A percentile compares a stretch with the other conserved stretches of the same genome.
Evolutionary conservation across 2,329 filamentous ascomycete genomes (phyloP).

Genomic region (Talaromyces pinophilus): DNA sequence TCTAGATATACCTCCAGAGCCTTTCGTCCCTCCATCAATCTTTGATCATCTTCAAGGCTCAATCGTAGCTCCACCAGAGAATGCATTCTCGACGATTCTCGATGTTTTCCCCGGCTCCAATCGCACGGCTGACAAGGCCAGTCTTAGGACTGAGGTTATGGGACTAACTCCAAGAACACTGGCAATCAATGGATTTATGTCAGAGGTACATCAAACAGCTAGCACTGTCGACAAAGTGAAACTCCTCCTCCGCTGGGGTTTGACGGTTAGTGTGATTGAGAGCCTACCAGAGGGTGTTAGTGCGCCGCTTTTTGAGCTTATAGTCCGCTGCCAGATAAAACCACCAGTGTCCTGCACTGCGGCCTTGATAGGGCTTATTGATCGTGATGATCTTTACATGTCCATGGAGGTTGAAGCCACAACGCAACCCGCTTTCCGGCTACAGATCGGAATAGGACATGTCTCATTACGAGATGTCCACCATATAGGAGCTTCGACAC

Average conservation of each 20-base stretch:
- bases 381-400: constrained; percentile 76
- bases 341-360: constrained; percentile 76
- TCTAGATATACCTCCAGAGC: constrained; percentile 50
- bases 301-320: constrained; percentile 76
- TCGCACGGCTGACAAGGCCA: constrained; percentile 33
- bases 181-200: constrained; percentile 69
- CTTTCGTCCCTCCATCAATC: constrained; percentile 60
- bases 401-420: constrained; percentile 57
- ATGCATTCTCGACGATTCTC: constrained; percentile 52
- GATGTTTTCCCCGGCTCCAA: constrained; percentile 47
- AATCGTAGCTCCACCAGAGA: constrained; percentile 33
- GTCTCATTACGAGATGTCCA: constrained; percentile 72
- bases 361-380: constrained; percentile 71
- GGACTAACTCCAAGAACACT: constrained; percentile 64
- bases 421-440: constrained; percentile 35
- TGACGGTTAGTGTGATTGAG: constrained; percentile 67
- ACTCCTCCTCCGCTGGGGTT: constrained; percentile 68
- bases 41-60: constrained; percentile 56
- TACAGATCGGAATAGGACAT: constrained; percentile 58
- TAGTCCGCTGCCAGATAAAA: constrained; percentile 78
- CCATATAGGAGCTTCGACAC: constrained; percentile 63
- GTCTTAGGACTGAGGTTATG: constrained; percentile 41
- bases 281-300: constrained; percentile 84
- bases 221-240: constrained; percentile 68
- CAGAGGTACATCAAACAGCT: constrained; percentile 52